These are phyloP conservation scores for Phytophthora agathidicida DNA, from an alignment of 352 stramenopile genomes.

Conservation along the genomic window DNA sequence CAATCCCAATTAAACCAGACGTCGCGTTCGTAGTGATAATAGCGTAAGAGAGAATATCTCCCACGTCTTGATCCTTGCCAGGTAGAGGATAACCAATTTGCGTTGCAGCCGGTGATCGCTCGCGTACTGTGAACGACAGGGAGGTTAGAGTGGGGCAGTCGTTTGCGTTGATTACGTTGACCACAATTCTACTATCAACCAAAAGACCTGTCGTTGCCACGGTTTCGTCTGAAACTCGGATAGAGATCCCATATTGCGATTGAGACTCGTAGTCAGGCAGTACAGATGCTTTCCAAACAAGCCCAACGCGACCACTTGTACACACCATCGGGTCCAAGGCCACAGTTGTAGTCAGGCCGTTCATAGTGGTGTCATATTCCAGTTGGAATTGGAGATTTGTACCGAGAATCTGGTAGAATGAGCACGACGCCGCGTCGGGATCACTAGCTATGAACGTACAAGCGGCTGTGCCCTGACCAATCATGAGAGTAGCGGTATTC, in stretches of 20 bases:
- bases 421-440: slow-evolving; percentile 48
- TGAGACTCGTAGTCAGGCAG: slow-evolving; percentile 48
- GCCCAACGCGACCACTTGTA: slow-evolving; percentile 5
- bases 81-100: slow-evolving; percentile 60
- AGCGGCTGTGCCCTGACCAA: slow-evolving; percentile 4
- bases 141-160: slow-evolving; percentile 55
- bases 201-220: slow-evolving; percentile 35
- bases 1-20: slow-evolving; percentile 45
- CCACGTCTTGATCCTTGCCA: slow-evolving; percentile 55
- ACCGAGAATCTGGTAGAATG: slow-evolving; percentile 46
- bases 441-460: slow-evolving; percentile 51
- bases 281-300: slow-evolving; percentile 12
- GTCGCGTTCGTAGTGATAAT: slow-evolving; percentile 34
- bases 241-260: slow-evolving; percentile 33
- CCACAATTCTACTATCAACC: slow-evolving; percentile 24
- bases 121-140: slow-evolving; percentile 49
- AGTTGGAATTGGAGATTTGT: slow-evolving; percentile 14
- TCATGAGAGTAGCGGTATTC: slow-evolving; percentile 44
- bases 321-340: slow-evolving; percentile 10
- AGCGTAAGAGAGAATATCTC: slow-evolving; percentile 51
- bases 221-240: slow-evolving; percentile 45
- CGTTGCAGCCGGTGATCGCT: slow-evolving; percentile 32
- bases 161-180: slow-evolving; percentile 56
- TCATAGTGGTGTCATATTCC: slow-evolving; percentile 6
- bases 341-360: neutral